These are phyloP conservation scores for Pilatotrama ljubarskyi DNA, from an alignment of 768 basidiomycete genomes.

Conservation along the genomic window DNA sequence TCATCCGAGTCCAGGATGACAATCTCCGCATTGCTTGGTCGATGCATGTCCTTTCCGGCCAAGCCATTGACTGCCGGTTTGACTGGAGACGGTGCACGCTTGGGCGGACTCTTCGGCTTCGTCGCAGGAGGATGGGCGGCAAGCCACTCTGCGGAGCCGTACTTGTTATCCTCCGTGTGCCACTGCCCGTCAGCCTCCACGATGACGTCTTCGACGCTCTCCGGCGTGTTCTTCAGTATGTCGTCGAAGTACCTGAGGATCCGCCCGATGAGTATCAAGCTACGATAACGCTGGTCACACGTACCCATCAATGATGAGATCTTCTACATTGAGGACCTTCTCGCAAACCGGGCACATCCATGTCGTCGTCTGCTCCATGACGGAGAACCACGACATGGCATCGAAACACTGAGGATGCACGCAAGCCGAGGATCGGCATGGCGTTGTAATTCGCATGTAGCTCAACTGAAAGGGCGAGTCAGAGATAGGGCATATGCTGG, in stretches of 20 bases:
- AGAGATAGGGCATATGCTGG: too few species aligned
- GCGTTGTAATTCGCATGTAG: conserved; percentile 79
- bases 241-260: conserved; percentile 76
- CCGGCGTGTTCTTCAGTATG: conserved; percentile 76
- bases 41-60: conserved; percentile 44
- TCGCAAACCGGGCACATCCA: conserved; percentile 96
- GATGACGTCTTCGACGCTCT: conserved; percentile 86
- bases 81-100: conserved; percentile 24
- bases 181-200: conserved; percentile 95
- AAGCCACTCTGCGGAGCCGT: conserved; percentile 73
- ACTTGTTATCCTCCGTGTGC: conserved; percentile 90
- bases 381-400: conserved; percentile 87
- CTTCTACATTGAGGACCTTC: conserved; percentile 69
- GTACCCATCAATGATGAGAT: conserved; percentile 91
- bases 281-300: conserved; percentile 23
- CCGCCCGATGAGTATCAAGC: neutral
- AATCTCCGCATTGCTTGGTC: conserved; percentile 54
- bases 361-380: conserved; percentile 96
- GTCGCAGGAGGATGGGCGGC: conserved; percentile 42
- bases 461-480: conserved; percentile 58
- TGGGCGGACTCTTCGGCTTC: conserved; percentile 13
- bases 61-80: conserved; percentile 26
- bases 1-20: conserved; percentile 75
- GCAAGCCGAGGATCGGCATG: conserved; percentile 85
- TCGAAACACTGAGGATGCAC: conserved; percentile 96